Base-by-base conservation (phyloP, 2,329 filamentous ascomycete species). In the Xylariales sp. region DNA sequence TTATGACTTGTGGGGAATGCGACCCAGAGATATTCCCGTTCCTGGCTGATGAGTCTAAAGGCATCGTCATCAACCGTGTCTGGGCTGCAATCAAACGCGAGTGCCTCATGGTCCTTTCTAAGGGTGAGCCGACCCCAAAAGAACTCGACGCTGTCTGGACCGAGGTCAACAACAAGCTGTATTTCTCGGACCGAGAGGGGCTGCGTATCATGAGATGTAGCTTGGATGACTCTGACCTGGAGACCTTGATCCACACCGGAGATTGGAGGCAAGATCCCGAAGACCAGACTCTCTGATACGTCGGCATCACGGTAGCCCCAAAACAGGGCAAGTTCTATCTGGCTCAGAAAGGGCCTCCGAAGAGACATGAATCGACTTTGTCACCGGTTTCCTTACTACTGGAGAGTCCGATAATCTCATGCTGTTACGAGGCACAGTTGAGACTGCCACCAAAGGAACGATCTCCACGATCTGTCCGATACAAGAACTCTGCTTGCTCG, bases 111-210 rank as follows among this genome's bases (percentile, higher is more conserved):
- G 50, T 62, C 5, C 31, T 63, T 21, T 44, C 52, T 9, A 59
- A 62, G 38, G 59, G 54, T 3, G 57, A 63, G 0, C 54, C 58
- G 1, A 51, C 46, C 3, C 58, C 60, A 4, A 48, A 46, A 14
- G 57, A 62, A n/a, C 50, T 63, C 7, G 60, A 63, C 21, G 51
- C 49, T 2, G 46, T 62, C 18, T 62, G 58, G 31, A 44, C 51
- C 24, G 35, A 51, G 1, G 24, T 40, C 12, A 49, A 43, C 16
- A 31, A 42, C 1, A 63, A 65, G 42, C 29, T 72, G 2, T 73
- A 71, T 52, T 63, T 68, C 15, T 60, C 52, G 14, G 70, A 72
- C 42, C 60, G 69, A 4, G 70, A 73, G 36, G 69, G 69, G 4
- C 53, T 70, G 50, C 50, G 59, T 0, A 60, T 71, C 4, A 49